phyloP scores from a whole-genome alignment of 345 rosid genomes.

The Boechera retrofracta region DNA sequence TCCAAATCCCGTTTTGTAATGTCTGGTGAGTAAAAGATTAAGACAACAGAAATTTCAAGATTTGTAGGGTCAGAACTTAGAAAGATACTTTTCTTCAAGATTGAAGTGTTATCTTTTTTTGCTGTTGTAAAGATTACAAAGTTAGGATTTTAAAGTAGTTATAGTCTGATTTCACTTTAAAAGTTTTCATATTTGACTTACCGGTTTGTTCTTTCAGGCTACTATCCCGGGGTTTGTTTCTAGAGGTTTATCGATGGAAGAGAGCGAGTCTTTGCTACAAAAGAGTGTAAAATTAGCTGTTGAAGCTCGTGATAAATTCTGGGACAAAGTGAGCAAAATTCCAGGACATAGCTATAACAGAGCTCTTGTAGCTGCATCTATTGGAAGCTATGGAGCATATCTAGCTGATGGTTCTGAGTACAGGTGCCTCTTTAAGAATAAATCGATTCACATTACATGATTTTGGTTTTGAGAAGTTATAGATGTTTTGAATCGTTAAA shows the following conservation, averaged over 20 bases:
- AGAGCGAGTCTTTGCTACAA: constrained; percentile 64
- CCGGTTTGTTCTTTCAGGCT: constrained; percentile 54
- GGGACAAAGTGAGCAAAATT: constrained; percentile 56
- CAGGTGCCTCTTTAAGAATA: constrained; percentile 51
- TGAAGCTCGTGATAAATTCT: constrained; percentile 85
- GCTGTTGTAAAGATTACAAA: not conserved
- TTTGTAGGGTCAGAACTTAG: constrained; percentile 3
- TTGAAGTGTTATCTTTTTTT: not conserved
- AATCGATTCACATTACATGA: not conserved
- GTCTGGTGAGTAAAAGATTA: not conserved
- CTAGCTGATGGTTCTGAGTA: constrained; percentile 97
- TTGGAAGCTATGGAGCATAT: constrained; percentile 95
- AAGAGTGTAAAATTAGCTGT: constrained; percentile 78
- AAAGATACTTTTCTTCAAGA: constrained; percentile 2
- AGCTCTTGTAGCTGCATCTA: constrained; percentile 88
- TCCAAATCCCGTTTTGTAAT: not conserved
- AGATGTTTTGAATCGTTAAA: not conserved
- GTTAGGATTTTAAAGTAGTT: not conserved
- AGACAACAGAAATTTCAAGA: not conserved
- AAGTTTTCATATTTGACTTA: not conserved
- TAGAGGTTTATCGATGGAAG: constrained; percentile 72
- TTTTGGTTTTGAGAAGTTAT: not conserved
- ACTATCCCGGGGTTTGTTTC: constrained; percentile 86
- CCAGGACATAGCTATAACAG: constrained; percentile 61
- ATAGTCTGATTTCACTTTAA: not conserved